A percentile compares a stretch with the other conserved stretches of the same genome.
Conservation (phyloP, 169 alveolate species). For the Hepatocystis sp. region DNA sequence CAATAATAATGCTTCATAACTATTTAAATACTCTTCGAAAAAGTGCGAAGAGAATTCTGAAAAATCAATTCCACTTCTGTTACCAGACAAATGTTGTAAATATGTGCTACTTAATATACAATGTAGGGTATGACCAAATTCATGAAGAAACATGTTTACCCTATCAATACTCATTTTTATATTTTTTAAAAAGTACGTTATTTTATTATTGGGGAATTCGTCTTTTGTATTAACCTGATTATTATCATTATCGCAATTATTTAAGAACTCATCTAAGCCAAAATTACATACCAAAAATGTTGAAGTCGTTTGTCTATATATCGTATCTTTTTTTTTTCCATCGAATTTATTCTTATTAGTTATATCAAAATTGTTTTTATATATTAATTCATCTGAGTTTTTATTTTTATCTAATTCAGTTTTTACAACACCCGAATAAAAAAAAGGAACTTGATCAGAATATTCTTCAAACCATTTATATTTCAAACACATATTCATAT, state of each 20-base stretch:
- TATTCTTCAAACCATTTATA: conserved; percentile 59
- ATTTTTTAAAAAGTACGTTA: conserved; percentile 12
- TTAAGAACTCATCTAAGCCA: conserved; percentile 21
- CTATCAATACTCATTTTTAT: conserved; percentile 71
- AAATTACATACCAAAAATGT: conserved; percentile 82
- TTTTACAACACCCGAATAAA: conserved; percentile 35
- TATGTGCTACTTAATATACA: conserved; percentile 83
- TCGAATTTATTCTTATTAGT: too few species aligned
- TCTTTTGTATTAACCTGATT: not conserved
- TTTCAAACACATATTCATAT: conserved; percentile 64
- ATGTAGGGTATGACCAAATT: conserved; percentile 86
- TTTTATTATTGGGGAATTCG: not conserved
- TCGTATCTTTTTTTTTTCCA: too few species aligned
- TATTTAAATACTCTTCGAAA: conserved; percentile 79
- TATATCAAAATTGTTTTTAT: too few species aligned
- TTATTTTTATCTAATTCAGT: not conserved
- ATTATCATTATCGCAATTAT: not conserved
- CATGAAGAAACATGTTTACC: conserved; percentile 82
- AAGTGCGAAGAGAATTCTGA: conserved; percentile 87
- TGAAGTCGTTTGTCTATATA: conserved; percentile 80
- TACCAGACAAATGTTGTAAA: conserved; percentile 86
- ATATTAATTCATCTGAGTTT: too few species aligned
- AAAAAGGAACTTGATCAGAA: conserved; percentile 14
- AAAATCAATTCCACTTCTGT: conserved; percentile 86
- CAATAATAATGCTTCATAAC: conserved; percentile 24